phyloP scores from a whole-genome alignment of 106 monocot species.

The Amphibolis antarctica region DNA sequence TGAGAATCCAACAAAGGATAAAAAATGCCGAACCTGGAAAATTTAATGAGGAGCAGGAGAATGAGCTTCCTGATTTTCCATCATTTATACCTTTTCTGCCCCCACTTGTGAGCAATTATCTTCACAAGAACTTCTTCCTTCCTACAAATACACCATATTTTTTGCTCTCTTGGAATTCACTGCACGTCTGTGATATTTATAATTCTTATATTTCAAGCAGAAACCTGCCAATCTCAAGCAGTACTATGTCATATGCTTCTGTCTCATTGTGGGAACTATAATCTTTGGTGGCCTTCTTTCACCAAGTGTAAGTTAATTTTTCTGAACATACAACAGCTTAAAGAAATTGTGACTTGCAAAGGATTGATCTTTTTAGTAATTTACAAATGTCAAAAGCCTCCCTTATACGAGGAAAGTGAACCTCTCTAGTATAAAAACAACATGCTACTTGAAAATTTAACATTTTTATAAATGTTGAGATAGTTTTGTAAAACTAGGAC shows the following conservation, averaged over 20 bases:
- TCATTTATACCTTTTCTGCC: conserved; percentile 99
- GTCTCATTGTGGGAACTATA: conserved; percentile 72
- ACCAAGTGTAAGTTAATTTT: conserved; percentile 49
- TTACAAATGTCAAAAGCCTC: no score
- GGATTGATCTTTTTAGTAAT: no score
- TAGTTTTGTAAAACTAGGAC: no score
- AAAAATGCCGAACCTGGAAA: conserved; percentile 90
- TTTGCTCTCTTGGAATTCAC: background rate
- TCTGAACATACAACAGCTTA: no score
- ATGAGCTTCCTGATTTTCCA: conserved; percentile 96
- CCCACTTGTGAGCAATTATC: conserved; percentile 48
- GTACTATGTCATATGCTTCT: conserved; percentile 82
- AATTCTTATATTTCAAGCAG: conserved; percentile 30
- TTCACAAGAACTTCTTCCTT: conserved; percentile 2
- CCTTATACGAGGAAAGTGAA: no score
- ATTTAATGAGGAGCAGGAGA: conserved; percentile 53
- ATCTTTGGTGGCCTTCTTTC: conserved; percentile 87
- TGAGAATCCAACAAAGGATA: conserved; percentile 96
- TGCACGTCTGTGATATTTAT: background rate
- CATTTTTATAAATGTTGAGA: no score
- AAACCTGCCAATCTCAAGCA: conserved; percentile 85
- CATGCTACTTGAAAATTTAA: no score
- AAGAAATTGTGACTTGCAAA: no score
- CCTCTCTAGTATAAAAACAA: no score
- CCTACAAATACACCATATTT: background rate